These are phyloP conservation scores for Phialocephala subalpina DNA, from an alignment of 2,329 filamentous ascomycete species.

Conservation along the genomic window DNA sequence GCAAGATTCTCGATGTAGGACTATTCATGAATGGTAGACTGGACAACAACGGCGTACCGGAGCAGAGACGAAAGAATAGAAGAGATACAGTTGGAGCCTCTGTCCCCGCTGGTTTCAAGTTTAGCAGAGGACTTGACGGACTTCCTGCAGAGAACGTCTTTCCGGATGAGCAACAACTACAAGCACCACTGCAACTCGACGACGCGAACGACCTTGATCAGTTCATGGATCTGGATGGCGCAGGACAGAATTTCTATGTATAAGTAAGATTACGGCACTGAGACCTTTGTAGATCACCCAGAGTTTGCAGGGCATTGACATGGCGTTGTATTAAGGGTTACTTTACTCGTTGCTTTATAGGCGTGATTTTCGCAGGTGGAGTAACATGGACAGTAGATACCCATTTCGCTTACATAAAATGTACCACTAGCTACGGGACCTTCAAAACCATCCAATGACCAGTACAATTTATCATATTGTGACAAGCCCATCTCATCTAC, in stretches of 20 bases:
- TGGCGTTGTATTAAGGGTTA: background rate
- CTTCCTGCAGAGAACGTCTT: conserved; percentile 39
- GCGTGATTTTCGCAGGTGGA: no score
- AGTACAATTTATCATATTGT: no score
- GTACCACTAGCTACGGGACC: no score
- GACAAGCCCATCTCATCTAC: no score
- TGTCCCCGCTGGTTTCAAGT: conserved; percentile 44
- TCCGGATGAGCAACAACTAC: conserved; percentile 32
- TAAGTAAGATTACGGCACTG: background rate
- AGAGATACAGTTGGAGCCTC: conserved; percentile 44
- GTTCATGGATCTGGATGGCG: conserved; percentile 8
- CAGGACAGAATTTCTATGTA: background rate
- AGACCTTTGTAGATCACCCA: no score
- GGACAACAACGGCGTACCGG: conserved; percentile 44
- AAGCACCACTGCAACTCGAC: background rate
- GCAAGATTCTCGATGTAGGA: conserved; percentile 50
- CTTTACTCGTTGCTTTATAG: conserved; percentile 3
- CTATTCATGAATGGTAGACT: conserved; percentile 56
- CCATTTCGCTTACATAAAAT: background rate
- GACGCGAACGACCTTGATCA: background rate
- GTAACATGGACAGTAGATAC: conserved; percentile 7
- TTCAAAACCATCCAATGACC: no score
- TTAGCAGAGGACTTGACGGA: conserved; percentile 46
- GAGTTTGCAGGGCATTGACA: background rate
- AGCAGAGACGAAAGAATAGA: conserved; percentile 43